These are phyloP conservation scores for Crithidia bombi DNA, from an alignment of 208 protist genomes.

Conservation along the genomic window DNA sequence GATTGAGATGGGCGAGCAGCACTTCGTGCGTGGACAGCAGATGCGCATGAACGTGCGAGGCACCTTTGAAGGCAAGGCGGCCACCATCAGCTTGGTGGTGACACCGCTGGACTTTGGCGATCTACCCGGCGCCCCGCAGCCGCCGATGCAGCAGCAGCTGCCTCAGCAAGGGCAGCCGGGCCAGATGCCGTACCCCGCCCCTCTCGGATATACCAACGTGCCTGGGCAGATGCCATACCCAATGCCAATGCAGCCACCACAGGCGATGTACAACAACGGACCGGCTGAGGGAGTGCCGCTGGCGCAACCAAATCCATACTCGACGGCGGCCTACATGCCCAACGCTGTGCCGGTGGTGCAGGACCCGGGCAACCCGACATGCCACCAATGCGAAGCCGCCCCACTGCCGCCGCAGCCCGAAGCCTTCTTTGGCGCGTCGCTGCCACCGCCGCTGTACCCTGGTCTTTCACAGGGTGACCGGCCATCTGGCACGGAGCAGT, in stretches of 20 bases:
- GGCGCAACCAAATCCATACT: conserved; percentile 31
- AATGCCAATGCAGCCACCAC: conserved; percentile 10
- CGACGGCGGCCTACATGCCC: conserved; percentile 35
- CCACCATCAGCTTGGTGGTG: conserved; percentile 37
- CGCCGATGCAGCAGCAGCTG: conserved; percentile 8
- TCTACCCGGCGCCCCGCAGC: neutral
- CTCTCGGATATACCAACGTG: neutral
- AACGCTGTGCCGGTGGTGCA: conserved; percentile 16
- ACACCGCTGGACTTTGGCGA: conserved; percentile 49
- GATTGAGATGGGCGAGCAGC: conserved; percentile 44
- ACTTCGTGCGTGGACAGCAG: conserved; percentile 34
- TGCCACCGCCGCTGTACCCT: conserved; percentile 32
- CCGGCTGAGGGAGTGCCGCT: conserved; percentile 42
- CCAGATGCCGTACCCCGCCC: conserved; percentile 7
- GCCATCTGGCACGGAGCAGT: neutral
- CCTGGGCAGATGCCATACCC: conserved; percentile 6
- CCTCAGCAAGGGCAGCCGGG: conserved; percentile 1
- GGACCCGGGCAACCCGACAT: conserved; percentile 8
- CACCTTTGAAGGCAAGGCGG: conserved; percentile 43
- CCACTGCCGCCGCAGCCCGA: conserved; percentile 33
- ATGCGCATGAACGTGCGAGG: conserved; percentile 41
- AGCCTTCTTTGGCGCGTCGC: conserved; percentile 21
- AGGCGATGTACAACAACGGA: conserved; percentile 13
- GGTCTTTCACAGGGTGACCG: neutral
- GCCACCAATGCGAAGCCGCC: conserved; percentile 16